Percentiles rank a stretch among this genome's conserved stretches.
These are phyloP conservation scores for Halophytophthora polymorphica DNA, from an alignment of 352 stramenopile genomes.

Conservation along the genomic window DNA sequence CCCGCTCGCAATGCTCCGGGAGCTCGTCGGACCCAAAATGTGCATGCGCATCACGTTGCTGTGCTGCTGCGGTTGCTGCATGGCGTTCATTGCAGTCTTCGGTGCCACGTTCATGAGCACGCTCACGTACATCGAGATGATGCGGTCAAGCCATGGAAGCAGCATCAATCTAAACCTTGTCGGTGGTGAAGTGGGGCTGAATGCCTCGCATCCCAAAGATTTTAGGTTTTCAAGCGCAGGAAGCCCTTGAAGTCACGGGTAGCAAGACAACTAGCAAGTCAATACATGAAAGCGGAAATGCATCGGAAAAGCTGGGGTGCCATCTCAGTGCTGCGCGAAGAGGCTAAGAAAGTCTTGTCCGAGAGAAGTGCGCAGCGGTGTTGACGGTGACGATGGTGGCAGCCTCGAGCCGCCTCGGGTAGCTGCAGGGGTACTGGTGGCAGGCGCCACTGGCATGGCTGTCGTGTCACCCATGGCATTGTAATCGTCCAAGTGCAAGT, in stretches of 20 bases:
- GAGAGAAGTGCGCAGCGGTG: constrained; percentile 63
- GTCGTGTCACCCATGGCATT: constrained; percentile 21
- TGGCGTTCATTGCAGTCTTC: constrained; percentile 64
- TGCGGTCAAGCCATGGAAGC: constrained; percentile 4
- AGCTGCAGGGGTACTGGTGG: constrained; percentile 5
- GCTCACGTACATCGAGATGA: constrained; percentile 55
- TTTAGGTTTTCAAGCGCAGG: constrained; percentile 1
- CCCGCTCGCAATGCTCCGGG: constrained; percentile 75
- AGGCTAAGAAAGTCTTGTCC: constrained; percentile 78
- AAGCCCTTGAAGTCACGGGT: neutral
- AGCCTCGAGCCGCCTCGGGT: constrained; percentile 8
- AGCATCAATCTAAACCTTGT: neutral
- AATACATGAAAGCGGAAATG: too few relatives aligned
- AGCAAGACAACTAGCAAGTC: too few relatives aligned
- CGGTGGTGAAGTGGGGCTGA: neutral
- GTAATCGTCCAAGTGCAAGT: constrained; percentile 71
- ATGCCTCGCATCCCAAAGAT: neutral
- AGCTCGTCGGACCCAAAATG: constrained; percentile 63
- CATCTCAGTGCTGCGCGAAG: constrained; percentile 64
- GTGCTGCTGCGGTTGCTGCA: constrained; percentile 56
- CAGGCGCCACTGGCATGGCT: constrained; percentile 8
- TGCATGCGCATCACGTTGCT: constrained; percentile 46
- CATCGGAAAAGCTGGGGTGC: too few relatives aligned
- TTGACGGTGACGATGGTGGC: constrained; percentile 14
- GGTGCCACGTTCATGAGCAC: constrained; percentile 78